A percentile compares a stretch with the other conserved stretches of the same genome.
Evolutionary conservation across 1,284 basidiomycete genomes (phyloP).

Genomic region (Ganoderma lingzhi): DNA sequence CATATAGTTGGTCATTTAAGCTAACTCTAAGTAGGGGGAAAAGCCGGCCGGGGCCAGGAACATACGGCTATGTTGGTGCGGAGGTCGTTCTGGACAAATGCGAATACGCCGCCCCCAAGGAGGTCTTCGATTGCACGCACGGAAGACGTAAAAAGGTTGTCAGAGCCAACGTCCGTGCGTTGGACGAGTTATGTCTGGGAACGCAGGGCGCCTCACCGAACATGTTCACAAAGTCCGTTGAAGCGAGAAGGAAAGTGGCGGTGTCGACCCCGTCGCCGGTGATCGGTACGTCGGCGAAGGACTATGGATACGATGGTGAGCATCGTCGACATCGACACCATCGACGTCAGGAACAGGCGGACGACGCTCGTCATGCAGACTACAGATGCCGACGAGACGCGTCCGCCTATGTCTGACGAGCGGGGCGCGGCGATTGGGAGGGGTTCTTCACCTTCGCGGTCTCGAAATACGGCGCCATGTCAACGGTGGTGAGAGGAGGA

Average conservation of each 20-base stretch:
- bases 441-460: conserved; percentile 67
- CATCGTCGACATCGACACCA: conserved; percentile 11
- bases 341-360: background rate
- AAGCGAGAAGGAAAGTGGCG: conserved; percentile 84
- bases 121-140: conserved; percentile 64
- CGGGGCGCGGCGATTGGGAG: conserved; percentile 28
- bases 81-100: conserved; percentile 91
- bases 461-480: conserved; percentile 81
- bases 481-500: conserved; percentile 11
- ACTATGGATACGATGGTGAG: conserved; percentile 54
- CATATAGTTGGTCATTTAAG: conserved; percentile 1
- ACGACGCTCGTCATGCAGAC: conserved; percentile 23
- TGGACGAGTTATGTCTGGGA: conserved; percentile 8
- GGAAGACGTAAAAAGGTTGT: conserved; percentile 13
- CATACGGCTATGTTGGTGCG: conserved; percentile 86
- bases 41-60: background rate
- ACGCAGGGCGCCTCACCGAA: conserved; percentile 68
- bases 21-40: background rate
- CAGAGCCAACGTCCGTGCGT: conserved; percentile 3
- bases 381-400: conserved; percentile 28
- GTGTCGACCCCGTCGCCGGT: conserved; percentile 86
- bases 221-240: conserved; percentile 89
- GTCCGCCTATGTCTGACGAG: conserved; percentile 17
- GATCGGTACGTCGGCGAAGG: conserved; percentile 87
- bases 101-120: conserved; percentile 88